These are phyloP conservation scores for Boletus pseudo-olivaceus DNA, from an alignment of 768 basidiomycete species.

Conservation along the genomic window DNA sequence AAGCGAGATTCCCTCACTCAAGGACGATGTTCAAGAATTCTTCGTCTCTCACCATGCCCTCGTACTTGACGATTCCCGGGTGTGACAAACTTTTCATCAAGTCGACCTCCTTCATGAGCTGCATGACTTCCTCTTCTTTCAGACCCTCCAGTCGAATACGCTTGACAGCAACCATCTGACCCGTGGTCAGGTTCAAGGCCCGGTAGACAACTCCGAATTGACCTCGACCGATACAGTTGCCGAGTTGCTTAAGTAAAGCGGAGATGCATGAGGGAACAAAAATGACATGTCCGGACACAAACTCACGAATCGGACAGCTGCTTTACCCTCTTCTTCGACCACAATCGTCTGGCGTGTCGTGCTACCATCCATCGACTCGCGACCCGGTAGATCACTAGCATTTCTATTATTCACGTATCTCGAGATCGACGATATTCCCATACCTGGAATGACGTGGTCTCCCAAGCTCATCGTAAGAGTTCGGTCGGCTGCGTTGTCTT, in stretches of 20 bases:
- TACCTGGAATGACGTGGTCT: conserved; percentile 58
- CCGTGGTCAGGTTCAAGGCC: conserved; percentile 88
- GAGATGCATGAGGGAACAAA: conserved; percentile 9
- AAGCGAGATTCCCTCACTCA: conserved; percentile 56
- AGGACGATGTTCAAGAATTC: conserved; percentile 89
- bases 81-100: conserved; percentile 87
- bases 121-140: conserved; percentile 84
- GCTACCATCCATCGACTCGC: conserved; percentile 64
- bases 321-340: conserved; percentile 77
- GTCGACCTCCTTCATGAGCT: conserved; percentile 93
- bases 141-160: conserved; percentile 87
- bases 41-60: conserved; percentile 90
- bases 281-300: neutral
- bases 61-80: conserved; percentile 96
- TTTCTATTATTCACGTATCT: conserved; percentile 46
- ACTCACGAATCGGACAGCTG: conserved; percentile 79
- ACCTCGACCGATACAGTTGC: conserved; percentile 94
- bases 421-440: conserved; percentile 72
- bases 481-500: conserved; percentile 55
- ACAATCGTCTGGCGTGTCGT: conserved; percentile 66
- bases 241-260: conserved; percentile 81
- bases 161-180: conserved; percentile 99
- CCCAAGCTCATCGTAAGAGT: conserved; percentile 66
- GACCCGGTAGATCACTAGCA: conserved; percentile 61
- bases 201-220: conserved; percentile 97